phyloP scores from a whole-genome alignment of 1,139 yeast species.

The Diutina catenulata region DNA sequence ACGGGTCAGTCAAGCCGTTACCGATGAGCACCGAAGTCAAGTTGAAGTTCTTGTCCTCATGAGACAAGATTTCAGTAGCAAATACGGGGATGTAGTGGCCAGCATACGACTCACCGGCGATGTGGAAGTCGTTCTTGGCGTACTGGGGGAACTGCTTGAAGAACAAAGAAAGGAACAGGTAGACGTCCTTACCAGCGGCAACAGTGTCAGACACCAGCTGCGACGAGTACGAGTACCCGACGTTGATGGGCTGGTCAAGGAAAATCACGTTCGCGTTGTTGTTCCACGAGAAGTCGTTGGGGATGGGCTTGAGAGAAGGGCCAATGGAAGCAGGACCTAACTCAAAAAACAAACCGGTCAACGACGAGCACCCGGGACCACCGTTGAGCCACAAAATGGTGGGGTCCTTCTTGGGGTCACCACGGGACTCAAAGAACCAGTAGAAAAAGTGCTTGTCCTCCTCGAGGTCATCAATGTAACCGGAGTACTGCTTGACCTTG shows the following conservation, averaged over 20 bases:
- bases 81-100: conserved; percentile 96
- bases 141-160: conserved; percentile 87
- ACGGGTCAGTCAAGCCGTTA: conserved; percentile 90
- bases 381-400: conserved; percentile 83
- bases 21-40: conserved; percentile 86
- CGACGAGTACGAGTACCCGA: conserved; percentile 78
- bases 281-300: conserved; percentile 81
- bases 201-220: conserved; percentile 56
- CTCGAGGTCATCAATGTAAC: conserved; percentile 76
- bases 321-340: conserved; percentile 77
- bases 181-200: conserved; percentile 89
- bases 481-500: conserved; percentile 70
- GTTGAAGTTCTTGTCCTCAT: conserved; percentile 71
- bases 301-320: conserved; percentile 52
- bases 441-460: conserved; percentile 77
- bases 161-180: conserved; percentile 82
- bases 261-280: conserved; percentile 81
- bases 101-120: conserved; percentile 98
- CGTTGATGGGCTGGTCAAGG: conserved; percentile 91
- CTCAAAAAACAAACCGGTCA: conserved; percentile 87
- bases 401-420: conserved; percentile 80
- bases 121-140: conserved; percentile 60
- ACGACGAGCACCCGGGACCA: conserved; percentile 85
- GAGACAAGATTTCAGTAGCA: conserved; percentile 76
- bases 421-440: conserved; percentile 83